Evolutionary conservation across 2,329 filamentous ascomycete genomes (phyloP), one percentile per base, ranked within the genome.

Genomic region (Rugonectria rugulosa): DNA sequence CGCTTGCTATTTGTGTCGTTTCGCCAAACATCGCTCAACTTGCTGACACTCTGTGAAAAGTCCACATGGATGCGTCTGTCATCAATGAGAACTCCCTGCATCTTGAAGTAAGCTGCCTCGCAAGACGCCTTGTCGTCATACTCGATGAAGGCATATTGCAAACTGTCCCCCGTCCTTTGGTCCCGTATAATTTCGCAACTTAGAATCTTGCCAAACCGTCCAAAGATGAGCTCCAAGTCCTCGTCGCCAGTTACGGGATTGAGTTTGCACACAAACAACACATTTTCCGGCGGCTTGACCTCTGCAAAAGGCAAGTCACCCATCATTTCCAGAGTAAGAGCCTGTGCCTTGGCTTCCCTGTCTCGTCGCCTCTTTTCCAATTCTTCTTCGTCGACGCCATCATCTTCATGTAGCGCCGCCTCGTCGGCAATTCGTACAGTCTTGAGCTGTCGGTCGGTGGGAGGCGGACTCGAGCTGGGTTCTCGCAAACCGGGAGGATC

Each of bases 141-240:
- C 72, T 99, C 95, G 68, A 99, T 96, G 66, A 99, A 99, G 1
- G 95, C 92, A 71, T 99, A 99, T 72, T 99, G 95, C 43, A 99
- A 77, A 69, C 92, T 97, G 75, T 99, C 95, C 4, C 92, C 92
- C 0, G 94, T 97, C 68, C 92, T 92, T 70, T 90, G 91, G 72
- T 99, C 95, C 43, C 94, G 84, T 60, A 99, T 97, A 27, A 99
- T 91, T 75, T 99, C 95, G 71, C 95, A 99, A 41, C 92, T 96
- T 20, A 98, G 74, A 36, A 99, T 97, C 70, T 89, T 94, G 64
- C 95, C 95, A 67, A 99, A 99, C 1, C 95, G 93, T 53, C 91
- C 94, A 75, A 99, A 99, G 60, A 99, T 98, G 62, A 98, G 83
- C 72, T 97, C 89, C 41, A 99, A 80, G 71, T 99, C 95, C 68